Conservation (phyloP, 257 asterid species). For the Nyctanthes arbortristis region DNA sequence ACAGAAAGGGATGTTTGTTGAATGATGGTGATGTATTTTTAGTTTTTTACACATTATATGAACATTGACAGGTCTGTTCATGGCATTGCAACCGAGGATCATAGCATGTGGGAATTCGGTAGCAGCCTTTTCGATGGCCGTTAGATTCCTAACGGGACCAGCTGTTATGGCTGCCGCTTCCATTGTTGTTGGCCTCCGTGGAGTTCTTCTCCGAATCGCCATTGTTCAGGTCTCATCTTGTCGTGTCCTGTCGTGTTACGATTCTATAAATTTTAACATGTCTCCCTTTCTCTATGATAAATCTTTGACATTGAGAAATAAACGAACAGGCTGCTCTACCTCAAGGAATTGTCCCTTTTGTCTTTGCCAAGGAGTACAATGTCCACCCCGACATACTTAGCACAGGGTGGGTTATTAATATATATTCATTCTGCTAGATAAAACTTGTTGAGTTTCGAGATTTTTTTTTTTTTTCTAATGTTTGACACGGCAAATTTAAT, state of each 20-base stretch:
- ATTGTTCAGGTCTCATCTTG: slow-evolving; percentile 99
- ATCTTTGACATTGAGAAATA: too few relatives aligned
- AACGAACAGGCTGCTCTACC: slow-evolving; percentile 57
- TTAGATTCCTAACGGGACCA: slow-evolving; percentile 98
- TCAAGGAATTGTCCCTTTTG: slow-evolving; percentile 67
- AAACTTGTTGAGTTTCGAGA: not conserved
- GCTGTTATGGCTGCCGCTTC: slow-evolving; percentile 99
- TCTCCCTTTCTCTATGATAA: too few relatives aligned
- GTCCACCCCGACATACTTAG: slow-evolving; percentile 60
- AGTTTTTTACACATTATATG: too few relatives aligned
- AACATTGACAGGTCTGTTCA: slow-evolving; percentile 74
- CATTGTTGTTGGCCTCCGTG: slow-evolving; percentile 96
- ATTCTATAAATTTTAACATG: not conserved
- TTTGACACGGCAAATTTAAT: not conserved
- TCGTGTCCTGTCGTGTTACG: too few relatives aligned
- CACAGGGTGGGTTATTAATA: slow-evolving; percentile 43
- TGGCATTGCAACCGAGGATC: slow-evolving; percentile 97
- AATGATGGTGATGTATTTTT: not conserved
- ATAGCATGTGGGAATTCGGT: slow-evolving; percentile 95
- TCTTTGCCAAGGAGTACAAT: slow-evolving; percentile 63
- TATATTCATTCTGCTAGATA: too few relatives aligned
- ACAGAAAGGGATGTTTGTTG: not conserved
- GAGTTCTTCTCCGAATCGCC: slow-evolving; percentile 81
- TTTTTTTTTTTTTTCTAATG: not conserved
- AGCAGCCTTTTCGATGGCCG: slow-evolving; percentile 91